phyloP scores from a whole-genome alignment of 805 yeast genomes.

The Cyberlindnera maritima region DNA sequence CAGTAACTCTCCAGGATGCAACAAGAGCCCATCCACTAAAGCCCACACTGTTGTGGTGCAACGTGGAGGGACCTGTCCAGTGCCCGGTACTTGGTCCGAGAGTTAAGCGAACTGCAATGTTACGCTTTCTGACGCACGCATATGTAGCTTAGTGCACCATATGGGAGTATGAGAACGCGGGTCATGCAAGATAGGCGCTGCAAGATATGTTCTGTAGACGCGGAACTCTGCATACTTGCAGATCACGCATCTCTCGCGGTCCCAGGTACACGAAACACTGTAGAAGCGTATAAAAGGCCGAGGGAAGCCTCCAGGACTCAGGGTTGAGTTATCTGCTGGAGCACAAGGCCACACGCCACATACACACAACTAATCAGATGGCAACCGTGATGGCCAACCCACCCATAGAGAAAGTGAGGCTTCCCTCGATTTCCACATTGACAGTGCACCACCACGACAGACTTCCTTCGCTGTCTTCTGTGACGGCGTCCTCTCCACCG shows the following conservation, averaged over 20 bases:
- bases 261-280: slow-evolving; percentile 4
- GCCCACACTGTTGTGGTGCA: too few species aligned
- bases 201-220: slow-evolving; percentile 1
- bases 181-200: slow-evolving; percentile 1
- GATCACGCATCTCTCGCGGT: not conserved
- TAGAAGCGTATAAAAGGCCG: slow-evolving; percentile 1
- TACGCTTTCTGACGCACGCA: not conserved
- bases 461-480: not conserved
- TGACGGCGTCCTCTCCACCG: not conserved
- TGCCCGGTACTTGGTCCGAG: too few species aligned
- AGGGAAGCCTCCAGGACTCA: too few species aligned
- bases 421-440: slow-evolving; percentile 12
- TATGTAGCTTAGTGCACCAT: not conserved
- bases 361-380: slow-evolving; percentile 1
- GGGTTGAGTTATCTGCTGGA: too few species aligned
- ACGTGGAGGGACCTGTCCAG: too few species aligned
- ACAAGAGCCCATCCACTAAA: too few species aligned
- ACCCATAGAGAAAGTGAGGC: slow-evolving; percentile 9
- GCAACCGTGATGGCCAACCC: slow-evolving; percentile 8
- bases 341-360: not conserved
- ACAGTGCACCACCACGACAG: slow-evolving; percentile 1
- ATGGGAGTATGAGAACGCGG: not conserved
- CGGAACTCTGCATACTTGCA: not conserved
- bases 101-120: slow-evolving; percentile 2
- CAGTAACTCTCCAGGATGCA: too few species aligned